Conservation (phyloP, 1,284 basidiomycete species). For the Takashimella tepidaria region DNA sequence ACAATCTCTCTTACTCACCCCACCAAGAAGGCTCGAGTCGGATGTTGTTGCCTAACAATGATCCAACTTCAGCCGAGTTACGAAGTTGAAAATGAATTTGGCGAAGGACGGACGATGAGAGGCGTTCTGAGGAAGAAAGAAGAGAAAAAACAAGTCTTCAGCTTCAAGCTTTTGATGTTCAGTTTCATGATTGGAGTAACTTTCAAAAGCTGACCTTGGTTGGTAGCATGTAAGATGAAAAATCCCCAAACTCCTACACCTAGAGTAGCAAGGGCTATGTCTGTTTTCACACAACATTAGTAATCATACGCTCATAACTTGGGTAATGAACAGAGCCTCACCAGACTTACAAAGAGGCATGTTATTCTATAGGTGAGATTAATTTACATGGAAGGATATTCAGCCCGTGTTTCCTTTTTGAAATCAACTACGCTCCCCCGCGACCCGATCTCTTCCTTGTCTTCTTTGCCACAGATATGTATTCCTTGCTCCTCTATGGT, state of each 20-base stretch:
- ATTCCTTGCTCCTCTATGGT: conserved; percentile 1
- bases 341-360: too few species aligned
- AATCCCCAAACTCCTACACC: conserved; percentile 40
- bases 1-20: conserved; percentile 30
- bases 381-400: too few species aligned
- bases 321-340: too few species aligned
- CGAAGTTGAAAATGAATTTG: conserved; percentile 45
- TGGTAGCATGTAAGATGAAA: conserved; percentile 46
- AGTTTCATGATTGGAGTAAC: background rate
- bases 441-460: background rate
- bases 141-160: background rate
- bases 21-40: conserved; percentile 40
- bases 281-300: conserved; percentile 14
- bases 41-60: conserved; percentile 37
- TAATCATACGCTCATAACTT: conserved; percentile 25
- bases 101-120: conserved; percentile 42
- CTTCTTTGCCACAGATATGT: background rate
- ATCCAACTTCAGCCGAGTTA: conserved; percentile 39
- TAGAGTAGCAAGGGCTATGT: conserved; percentile 30
- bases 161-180: background rate
- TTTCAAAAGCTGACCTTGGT: conserved; percentile 30
- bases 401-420: background rate
- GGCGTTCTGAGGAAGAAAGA: conserved; percentile 33
- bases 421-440: background rate
- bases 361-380: conserved; percentile 34